These are phyloP conservation scores for Neopestalotiopsis sp. DNA, from an alignment of 2,329 filamentous ascomycete species.

Conservation along the genomic window DNA sequence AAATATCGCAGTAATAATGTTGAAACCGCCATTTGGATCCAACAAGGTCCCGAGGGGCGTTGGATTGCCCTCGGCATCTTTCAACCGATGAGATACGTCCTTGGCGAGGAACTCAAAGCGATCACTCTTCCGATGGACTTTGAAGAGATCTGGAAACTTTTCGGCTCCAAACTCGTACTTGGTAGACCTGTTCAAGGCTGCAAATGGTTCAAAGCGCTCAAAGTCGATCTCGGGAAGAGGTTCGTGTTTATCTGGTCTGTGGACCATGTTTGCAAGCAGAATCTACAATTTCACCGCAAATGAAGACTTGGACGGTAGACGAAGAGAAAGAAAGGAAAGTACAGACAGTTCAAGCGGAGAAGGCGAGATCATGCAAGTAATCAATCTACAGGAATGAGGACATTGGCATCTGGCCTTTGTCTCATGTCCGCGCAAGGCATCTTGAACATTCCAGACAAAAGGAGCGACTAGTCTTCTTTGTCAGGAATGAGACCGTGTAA, in stretches of 20 bases:
- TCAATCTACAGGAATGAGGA: neutral
- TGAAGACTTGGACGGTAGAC: neutral
- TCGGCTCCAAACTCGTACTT: constrained; percentile 36
- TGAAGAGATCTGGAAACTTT: constrained; percentile 33
- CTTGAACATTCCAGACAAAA: constrained; percentile 17
- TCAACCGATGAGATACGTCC: constrained; percentile 32
- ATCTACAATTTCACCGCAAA: neutral
- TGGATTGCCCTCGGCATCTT: constrained; percentile 14
- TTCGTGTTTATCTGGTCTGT: neutral
- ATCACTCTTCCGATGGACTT: constrained; percentile 31
- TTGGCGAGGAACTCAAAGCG: constrained; percentile 35
- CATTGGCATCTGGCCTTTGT: constrained; percentile 5
- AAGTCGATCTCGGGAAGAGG: constrained; percentile 22
- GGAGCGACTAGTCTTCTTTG: neutral
- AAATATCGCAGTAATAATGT: constrained; percentile 35
- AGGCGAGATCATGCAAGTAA: neutral
- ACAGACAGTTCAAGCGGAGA: neutral
- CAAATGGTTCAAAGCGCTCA: constrained; percentile 20
- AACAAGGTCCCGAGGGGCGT: constrained; percentile 24
- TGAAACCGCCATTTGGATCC: constrained; percentile 23
- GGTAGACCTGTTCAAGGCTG: constrained; percentile 16
- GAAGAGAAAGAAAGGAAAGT: neutral
- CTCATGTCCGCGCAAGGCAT: neutral
- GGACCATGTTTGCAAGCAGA: neutral
- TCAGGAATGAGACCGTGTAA: neutral